Base-by-base conservation (phyloP, 2,329 filamentous ascomycete genomes). In the Apiospora kogelbergensis region DNA sequence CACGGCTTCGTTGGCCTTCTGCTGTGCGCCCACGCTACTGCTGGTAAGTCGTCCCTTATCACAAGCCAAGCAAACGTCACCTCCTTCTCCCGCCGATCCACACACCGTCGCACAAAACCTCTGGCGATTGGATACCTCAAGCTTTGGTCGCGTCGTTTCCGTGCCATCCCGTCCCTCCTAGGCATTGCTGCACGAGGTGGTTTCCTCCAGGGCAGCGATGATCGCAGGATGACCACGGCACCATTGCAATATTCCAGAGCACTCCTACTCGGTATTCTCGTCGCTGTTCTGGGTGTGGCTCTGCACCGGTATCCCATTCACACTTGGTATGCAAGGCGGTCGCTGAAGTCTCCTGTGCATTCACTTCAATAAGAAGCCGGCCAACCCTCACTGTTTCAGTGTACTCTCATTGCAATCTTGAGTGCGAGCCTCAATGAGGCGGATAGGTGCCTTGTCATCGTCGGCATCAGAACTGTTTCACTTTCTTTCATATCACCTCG, bases 1-100 rank as follows among this genome's bases (percentile, higher is more conserved):
- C 53, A 60, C 53, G 53, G 53, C 53, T 60, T 65, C 60, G 68
- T 57, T 67, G 48, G 67, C 53, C 46, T 64, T 48, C 67, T 67
- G 69, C 45, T 30, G 53, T 68, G 60, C 44, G 53, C 46, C 69
- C 65, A 66, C 65, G 22, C 24, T 66, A 37, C n/a, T 63, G 63
- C 22, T 46, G 67, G 69, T 70, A 67, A 63, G 69, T 70, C 42
- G 6, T 53, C 15, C 44, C 63, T 45, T 45, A 33, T 42, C 41
- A 30, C 63, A 45, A 26, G 24, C 63, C 24, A 65, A 20, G n/a
- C 41, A 65, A 33, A 65, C 13, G 7, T 15, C 40, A 45, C 22
- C 24, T 17, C 10, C 24, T 65, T 24, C 10, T 60, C 26, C 53
- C 6, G n/a, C 20, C 53, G 20, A 1, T 37, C 53, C 53, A 60